Evolutionary conservation across 2,329 filamentous ascomycete species (phyloP).

Genomic region (Colletotrichum sp.): DNA sequence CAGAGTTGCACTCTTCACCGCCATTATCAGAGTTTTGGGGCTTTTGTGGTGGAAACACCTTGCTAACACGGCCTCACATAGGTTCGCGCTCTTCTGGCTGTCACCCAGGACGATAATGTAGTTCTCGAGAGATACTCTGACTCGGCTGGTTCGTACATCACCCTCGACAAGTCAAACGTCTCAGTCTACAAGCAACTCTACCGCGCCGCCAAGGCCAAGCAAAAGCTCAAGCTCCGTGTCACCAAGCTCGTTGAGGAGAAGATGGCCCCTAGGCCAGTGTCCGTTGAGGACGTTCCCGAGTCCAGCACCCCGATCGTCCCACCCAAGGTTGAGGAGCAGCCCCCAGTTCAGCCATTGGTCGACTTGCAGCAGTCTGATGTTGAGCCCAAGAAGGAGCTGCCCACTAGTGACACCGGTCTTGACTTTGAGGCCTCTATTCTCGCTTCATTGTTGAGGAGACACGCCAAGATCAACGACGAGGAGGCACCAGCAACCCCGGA

Average conservation of each 20-base stretch:
- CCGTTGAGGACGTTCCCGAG: constrained; percentile 57
- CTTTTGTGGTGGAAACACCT: neutral
- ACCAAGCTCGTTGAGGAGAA: constrained; percentile 43
- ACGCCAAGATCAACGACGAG: constrained; percentile 18
- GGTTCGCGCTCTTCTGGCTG: constrained; percentile 73
- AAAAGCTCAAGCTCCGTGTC: constrained; percentile 90
- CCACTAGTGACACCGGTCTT: constrained; percentile 14
- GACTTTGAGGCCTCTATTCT: constrained; percentile 23
- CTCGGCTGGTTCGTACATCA: constrained; percentile 81
- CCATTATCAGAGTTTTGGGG: neutral
- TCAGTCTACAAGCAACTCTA: constrained; percentile 96
- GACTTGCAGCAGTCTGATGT: constrained; percentile 27
- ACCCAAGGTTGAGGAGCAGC: constrained; percentile 24
- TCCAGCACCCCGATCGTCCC: constrained; percentile 23
- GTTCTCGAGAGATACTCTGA: constrained; percentile 94
- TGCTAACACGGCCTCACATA: constrained; percentile 35
- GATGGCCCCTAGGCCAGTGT: constrained; percentile 44
- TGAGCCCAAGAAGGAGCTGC: constrained; percentile 18
- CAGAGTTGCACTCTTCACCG: neutral
- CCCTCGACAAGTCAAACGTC: constrained; percentile 77
- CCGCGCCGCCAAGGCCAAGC: constrained; percentile 95
- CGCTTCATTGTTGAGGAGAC: constrained; percentile 19
- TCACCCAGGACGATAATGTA: constrained; percentile 66
- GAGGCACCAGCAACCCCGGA: constrained; percentile 4
- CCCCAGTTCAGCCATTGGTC: constrained; percentile 11